Base-by-base conservation (phyloP, 768 basidiomycete genomes). In the Psilocybe cubensis region DNA sequence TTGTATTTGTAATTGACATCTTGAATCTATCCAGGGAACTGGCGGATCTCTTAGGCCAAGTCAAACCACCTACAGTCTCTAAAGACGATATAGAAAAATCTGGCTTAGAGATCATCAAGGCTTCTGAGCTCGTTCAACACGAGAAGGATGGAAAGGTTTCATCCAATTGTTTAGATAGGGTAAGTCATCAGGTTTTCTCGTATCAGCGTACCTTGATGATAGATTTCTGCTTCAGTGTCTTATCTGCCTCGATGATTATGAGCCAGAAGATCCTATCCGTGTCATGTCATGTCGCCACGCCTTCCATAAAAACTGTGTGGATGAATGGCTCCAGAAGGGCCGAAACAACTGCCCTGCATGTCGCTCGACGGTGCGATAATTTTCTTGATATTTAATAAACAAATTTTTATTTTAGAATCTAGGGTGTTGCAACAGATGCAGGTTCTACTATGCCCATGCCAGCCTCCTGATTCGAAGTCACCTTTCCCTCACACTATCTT, bases 301-400 rank as follows among this genome's bases (percentile, higher is more conserved):
- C n/a, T 98, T 95, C 81, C 95, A 98, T 68, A 86, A 86, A 66
- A 74, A 70, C 20, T 97, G 95, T 63, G 92, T 97, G 5, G 95
- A 97, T 67, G 86, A 80, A 58, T 96, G 95, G 93, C 76, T 96
- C 29, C 82, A 87, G 69, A 85, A 82, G 4, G 94, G 94, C 3
- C 81, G 87, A 55, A 97, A 97, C 66, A 93, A 92, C 57, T 97
- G 95, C 70, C 95, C 95, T 29, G 92, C 92, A 6, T 97, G 95
- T 74, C 87, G 95, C 48, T 80, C 86, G 29, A 88, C 82, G 78
- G 89, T 89, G 51, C 33, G 82, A 25, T 10, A 23, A 17, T 28
- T 54, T 31, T 25, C 18, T 29, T 56, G n/a, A 57, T 4, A n/a
- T 47, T 35, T 43, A 14, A 24, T 50, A 17, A 23, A 10, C 28